phyloP scores from a whole-genome alignment of 257 asterid genomes.

The Solanum corneliomulleri region DNA sequence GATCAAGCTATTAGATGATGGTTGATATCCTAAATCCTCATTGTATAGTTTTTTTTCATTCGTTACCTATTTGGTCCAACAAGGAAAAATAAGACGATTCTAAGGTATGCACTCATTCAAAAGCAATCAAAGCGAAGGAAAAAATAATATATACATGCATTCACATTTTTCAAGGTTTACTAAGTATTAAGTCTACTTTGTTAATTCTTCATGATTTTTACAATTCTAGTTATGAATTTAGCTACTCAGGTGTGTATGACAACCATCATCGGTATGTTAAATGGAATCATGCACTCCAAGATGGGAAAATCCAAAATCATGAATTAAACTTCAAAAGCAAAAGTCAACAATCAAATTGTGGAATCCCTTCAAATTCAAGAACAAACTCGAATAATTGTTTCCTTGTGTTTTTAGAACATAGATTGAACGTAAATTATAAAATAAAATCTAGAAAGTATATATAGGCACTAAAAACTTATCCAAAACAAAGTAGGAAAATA shows the following conservation, averaged over 20 bases:
- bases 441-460: neutral
- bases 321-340: neutral
- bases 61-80: neutral
- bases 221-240: neutral
- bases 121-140: neutral
- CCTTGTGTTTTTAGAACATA: neutral
- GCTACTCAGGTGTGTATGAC: neutral
- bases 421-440: neutral
- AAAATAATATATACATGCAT: neutral
- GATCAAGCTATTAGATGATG: neutral
- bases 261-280: no score
- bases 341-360: neutral
- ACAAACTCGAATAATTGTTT: neutral
- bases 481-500: neutral
- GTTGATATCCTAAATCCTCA: neutral
- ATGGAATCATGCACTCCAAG: neutral
- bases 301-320: neutral
- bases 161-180: neutral
- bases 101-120: neutral
- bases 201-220: neutral
- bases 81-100: neutral
- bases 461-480: neutral
- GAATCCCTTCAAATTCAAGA: neutral
- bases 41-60: neutral
- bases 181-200: neutral